These are phyloP conservation scores for Eutrema heterophyllum DNA, from an alignment of 345 rosid genomes.

Conservation along the genomic window DNA sequence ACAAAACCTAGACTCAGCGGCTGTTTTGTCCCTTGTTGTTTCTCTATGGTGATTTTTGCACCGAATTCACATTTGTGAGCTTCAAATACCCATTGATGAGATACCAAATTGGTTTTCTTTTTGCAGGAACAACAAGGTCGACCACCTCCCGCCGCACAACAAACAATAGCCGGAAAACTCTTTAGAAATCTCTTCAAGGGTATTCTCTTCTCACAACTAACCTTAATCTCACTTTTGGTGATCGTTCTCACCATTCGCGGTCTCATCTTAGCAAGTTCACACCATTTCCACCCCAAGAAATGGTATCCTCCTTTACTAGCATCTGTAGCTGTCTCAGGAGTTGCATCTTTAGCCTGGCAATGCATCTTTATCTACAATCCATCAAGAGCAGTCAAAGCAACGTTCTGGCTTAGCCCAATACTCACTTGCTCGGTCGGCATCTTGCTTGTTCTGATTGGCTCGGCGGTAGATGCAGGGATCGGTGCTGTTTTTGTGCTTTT, in stretches of 20 bases:
- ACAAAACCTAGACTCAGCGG: background rate
- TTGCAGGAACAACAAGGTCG: constrained; percentile 49
- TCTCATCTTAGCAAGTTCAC: constrained; percentile 38
- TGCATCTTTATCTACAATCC: constrained; percentile 44
- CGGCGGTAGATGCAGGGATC: constrained; percentile 40
- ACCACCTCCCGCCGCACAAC: background rate
- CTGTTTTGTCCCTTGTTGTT: background rate
- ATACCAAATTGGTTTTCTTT: background rate
- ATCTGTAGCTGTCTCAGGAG: constrained; percentile 49
- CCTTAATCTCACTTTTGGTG: constrained; percentile 45
- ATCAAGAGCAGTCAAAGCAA: constrained; percentile 45
- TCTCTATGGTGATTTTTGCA: background rate
- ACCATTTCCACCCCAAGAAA: constrained; percentile 57
- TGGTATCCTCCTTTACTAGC: constrained; percentile 77
- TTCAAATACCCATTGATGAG: background rate
- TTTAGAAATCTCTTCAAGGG: constrained; percentile 46
- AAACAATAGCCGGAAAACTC: constrained; percentile 39
- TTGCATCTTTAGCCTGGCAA: constrained; percentile 52
- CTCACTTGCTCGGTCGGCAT: constrained; percentile 54
- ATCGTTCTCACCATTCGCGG: constrained; percentile 58
- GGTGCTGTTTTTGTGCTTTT: constrained; percentile 46
- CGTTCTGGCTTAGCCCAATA: constrained; percentile 69
- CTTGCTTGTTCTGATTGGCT: constrained; percentile 45
- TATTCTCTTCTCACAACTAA: constrained; percentile 55
- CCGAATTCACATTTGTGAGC: background rate